Percentiles rank a stretch among this genome's conserved stretches.
Evolutionary conservation across 2,329 filamentous ascomycete species (phyloP).

Genomic region (Parascedosporium putredinis): DNA sequence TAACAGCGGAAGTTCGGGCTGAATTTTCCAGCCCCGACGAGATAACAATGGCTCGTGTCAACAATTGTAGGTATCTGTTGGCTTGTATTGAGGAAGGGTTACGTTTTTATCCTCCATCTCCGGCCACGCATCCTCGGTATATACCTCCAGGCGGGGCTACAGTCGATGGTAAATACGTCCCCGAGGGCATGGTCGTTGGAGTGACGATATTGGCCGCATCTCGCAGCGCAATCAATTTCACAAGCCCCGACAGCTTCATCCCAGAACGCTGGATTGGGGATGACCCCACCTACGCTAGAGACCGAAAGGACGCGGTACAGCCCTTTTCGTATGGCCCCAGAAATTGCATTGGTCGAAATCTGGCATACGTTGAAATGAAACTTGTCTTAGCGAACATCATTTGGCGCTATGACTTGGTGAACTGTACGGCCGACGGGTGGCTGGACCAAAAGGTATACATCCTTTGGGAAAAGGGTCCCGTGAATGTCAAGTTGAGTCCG

Average conservation of each 20-base stretch:
- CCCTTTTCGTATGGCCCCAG: background rate
- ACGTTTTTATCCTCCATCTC: too few species aligned
- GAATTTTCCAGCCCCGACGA: too few species aligned
- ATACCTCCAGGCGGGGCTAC: background rate
- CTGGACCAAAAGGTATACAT: background rate
- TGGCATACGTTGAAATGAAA: slow-evolving; percentile 1
- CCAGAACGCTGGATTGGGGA: background rate
- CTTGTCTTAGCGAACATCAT: background rate
- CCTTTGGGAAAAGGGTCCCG: background rate
- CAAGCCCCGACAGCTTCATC: background rate
- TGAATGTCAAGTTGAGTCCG: background rate
- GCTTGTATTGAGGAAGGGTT: too few species aligned
- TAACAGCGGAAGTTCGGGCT: too few species aligned
- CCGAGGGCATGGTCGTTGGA: background rate
- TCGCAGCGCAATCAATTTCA: background rate
- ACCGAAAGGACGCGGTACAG: background rate
- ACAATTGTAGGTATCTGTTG: too few species aligned
- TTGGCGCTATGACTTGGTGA: background rate
- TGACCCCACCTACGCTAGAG: background rate
- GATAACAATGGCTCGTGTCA: too few species aligned
- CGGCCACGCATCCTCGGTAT: too few species aligned
- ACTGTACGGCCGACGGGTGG: background rate
- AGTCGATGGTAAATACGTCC: background rate
- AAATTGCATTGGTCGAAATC: background rate
- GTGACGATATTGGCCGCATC: background rate